A percentile compares a stretch with the other conserved stretches of the same genome.
Evolutionary conservation across 2,329 filamentous ascomycete species (phyloP).

Genomic region (Colletotrichum sublineola): DNA sequence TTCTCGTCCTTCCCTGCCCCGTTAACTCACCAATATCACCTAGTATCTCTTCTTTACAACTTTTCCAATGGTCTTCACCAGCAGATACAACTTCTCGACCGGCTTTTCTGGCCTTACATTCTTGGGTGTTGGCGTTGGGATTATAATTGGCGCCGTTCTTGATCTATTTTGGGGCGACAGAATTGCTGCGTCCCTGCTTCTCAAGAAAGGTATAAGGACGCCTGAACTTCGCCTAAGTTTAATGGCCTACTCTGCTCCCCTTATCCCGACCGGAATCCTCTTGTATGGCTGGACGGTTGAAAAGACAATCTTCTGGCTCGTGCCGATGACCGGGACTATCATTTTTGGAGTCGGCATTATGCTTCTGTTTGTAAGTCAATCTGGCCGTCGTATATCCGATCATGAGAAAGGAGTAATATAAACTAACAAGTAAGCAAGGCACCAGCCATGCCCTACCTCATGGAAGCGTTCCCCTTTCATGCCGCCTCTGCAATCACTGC

Average conservation of each 20-base stretch:
- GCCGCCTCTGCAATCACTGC: slow-evolving; percentile 75
- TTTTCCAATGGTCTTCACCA: slow-evolving; percentile 55
- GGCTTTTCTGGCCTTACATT: slow-evolving; percentile 55
- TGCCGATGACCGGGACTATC: slow-evolving; percentile 64
- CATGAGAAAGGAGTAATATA: neutral
- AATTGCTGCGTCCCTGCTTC: slow-evolving; percentile 28
- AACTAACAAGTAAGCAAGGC: neutral
- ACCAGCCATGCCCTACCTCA: slow-evolving; percentile 59
- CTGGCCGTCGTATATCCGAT: neutral
- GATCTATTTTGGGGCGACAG: slow-evolving; percentile 45
- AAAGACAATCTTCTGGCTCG: slow-evolving; percentile 68
- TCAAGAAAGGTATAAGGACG: slow-evolving; percentile 39
- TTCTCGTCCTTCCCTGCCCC: no score
- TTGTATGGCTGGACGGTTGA: slow-evolving; percentile 55
- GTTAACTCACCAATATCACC: slow-evolving; percentile 45
- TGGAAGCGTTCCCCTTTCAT: slow-evolving; percentile 67
- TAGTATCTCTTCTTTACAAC: slow-evolving; percentile 59
- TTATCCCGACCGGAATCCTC: slow-evolving; percentile 48
- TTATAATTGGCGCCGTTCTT: slow-evolving; percentile 43
- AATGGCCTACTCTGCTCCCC: slow-evolving; percentile 41
- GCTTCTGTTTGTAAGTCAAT: slow-evolving; percentile 19
- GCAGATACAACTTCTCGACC: slow-evolving; percentile 50
- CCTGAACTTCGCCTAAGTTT: slow-evolving; percentile 45
- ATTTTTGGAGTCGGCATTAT: slow-evolving; percentile 59
- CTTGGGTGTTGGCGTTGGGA: slow-evolving; percentile 62